Conservation (phyloP, 257 asterid species). For the Gentiana dahurica region DNA sequence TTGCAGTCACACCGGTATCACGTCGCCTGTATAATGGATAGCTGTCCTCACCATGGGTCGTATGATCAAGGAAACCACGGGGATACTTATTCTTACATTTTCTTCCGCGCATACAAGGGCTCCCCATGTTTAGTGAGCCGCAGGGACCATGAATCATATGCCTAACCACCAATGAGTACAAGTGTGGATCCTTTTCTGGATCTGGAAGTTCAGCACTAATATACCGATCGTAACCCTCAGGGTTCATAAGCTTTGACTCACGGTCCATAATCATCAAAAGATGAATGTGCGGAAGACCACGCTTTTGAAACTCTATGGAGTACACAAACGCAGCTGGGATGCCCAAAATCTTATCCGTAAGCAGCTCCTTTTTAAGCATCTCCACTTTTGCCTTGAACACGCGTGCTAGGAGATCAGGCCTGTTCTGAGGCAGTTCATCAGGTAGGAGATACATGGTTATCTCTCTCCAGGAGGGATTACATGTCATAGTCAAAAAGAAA, state of each 20-base stretch:
- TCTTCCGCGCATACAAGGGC: background rate
- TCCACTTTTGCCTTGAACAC: too few species aligned
- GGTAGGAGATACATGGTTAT: too few species aligned
- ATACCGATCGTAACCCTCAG: background rate
- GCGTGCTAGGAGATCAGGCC: too few species aligned
- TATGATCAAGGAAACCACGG: background rate
- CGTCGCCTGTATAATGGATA: background rate
- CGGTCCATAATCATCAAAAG: background rate
- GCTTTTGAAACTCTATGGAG: too few species aligned
- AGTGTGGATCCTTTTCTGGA: background rate
- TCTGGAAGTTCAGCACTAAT: background rate
- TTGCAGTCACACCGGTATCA: background rate
- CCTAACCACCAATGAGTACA: background rate
- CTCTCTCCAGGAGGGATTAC: too few species aligned
- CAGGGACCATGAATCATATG: slow-evolving; percentile 13
- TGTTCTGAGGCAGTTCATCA: too few species aligned
- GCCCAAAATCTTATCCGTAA: too few species aligned
- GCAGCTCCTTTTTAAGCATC: too few species aligned
- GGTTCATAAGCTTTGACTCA: background rate
- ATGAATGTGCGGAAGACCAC: background rate
- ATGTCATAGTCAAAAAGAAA: too few species aligned
- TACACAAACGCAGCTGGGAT: too few species aligned
- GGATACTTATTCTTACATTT: slow-evolving; percentile 4
- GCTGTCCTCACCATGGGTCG: background rate
- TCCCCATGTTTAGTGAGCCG: background rate